Conservation (phyloP, 2,329 filamentous ascomycete species). For the Fusarium sp. region DNA sequence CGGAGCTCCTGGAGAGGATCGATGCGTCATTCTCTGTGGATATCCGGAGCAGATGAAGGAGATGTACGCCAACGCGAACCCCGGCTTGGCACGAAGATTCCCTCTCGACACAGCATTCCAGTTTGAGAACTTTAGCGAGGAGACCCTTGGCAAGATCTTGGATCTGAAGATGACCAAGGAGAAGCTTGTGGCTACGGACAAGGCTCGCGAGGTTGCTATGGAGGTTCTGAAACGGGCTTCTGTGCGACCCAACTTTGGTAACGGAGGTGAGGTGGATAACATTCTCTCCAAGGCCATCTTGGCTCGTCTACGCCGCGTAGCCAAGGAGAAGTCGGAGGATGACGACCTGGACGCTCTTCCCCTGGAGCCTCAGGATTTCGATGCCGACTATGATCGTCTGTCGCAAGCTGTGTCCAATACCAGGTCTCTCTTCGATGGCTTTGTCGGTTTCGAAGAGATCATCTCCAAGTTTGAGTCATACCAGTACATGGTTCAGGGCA, state of each 20-base stretch:
- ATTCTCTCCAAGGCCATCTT: constrained; percentile 44
- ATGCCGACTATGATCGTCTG: constrained; percentile 68
- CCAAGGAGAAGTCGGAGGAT: constrained; percentile 36
- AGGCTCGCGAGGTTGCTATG: constrained; percentile 67
- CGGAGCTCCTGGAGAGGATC: constrained; percentile 75
- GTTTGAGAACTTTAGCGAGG: constrained; percentile 76
- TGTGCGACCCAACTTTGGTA: constrained; percentile 78
- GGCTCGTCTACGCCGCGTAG: constrained; percentile 40
- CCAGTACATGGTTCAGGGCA: constrained; percentile 64
- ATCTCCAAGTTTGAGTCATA: constrained; percentile 67
- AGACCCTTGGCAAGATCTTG: constrained; percentile 71
- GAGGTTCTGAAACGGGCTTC: constrained; percentile 71
- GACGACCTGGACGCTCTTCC: constrained; percentile 40
- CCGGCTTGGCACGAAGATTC: constrained; percentile 76
- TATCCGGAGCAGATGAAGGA: constrained; percentile 77
- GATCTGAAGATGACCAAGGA: constrained; percentile 71
- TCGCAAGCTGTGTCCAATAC: constrained; percentile 58
- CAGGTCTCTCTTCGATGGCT: constrained; percentile 66
- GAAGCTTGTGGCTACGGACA: constrained; percentile 64
- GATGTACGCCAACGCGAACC: constrained; percentile 80
- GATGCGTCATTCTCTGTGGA: constrained; percentile 78
- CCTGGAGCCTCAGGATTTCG: constrained; percentile 61
- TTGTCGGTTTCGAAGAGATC: constrained; percentile 69
- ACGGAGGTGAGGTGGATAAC: constrained; percentile 79
- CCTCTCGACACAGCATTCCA: constrained; percentile 72